phyloP scores from a whole-genome alignment of 2,329 filamentous ascomycete species.

The Fusarium nisikadoi region DNA sequence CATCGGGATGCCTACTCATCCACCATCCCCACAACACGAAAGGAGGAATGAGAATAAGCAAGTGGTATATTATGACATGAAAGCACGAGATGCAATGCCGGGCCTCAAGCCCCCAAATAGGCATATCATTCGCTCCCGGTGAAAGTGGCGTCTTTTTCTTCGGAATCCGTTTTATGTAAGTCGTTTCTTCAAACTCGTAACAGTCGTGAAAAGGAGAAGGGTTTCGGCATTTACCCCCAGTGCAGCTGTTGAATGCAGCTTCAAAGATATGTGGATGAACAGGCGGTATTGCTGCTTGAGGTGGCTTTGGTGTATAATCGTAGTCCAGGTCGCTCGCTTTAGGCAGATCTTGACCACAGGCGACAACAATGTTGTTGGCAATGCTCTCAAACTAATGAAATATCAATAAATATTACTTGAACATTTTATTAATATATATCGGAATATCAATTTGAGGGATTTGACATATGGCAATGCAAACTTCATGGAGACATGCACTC shows the following conservation, averaged over 20 bases:
- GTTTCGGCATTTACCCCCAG: not conserved
- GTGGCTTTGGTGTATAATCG: constrained; percentile 11
- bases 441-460: too few species aligned
- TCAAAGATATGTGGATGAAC: constrained; percentile 12
- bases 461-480: not conserved
- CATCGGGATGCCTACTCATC: not conserved
- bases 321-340: not conserved
- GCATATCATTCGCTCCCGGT: not conserved
- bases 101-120: constrained; percentile 12
- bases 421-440: not conserved
- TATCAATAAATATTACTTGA: not conserved
- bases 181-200: constrained; percentile 12
- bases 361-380: constrained; percentile 1
- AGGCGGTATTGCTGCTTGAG: constrained; percentile 2
- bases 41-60: constrained; percentile 9
- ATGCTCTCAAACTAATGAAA: constrained; percentile 1
- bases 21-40: constrained; percentile 6
- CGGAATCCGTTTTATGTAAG: constrained; percentile 11
- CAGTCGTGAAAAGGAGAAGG: constrained; percentile 3
- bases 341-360: constrained; percentile 5
- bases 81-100: constrained; percentile 9
- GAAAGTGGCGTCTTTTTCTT: constrained; percentile 10
- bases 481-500: not conserved
- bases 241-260: constrained; percentile 13
- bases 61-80: constrained; percentile 7